Percentiles rank a stretch among this genome's conserved stretches.
Evolutionary conservation across 768 basidiomycete species (phyloP).

Genomic region (Pulveroboletus sp.): DNA sequence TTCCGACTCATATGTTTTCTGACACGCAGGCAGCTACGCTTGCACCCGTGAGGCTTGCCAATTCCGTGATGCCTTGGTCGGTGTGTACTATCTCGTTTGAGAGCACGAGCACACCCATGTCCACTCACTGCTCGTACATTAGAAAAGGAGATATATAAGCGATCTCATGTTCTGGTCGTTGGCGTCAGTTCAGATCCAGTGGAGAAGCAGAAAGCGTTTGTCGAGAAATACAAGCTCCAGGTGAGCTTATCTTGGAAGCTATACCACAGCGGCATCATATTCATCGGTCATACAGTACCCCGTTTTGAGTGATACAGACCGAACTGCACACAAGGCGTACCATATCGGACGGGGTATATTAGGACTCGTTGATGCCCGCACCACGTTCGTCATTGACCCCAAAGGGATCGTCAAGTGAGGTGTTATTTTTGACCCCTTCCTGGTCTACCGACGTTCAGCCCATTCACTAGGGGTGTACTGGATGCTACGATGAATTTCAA

Average conservation of each 20-base stretch:
- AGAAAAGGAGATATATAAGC: slow-evolving; percentile 66
- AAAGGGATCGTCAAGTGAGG: slow-evolving; percentile 62
- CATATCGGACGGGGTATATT: slow-evolving; percentile 62
- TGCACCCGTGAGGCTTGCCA: slow-evolving; percentile 81
- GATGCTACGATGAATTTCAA: slow-evolving; percentile 58
- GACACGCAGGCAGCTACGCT: slow-evolving; percentile 54
- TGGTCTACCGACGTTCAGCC: slow-evolving; percentile 1
- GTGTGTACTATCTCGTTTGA: slow-evolving; percentile 33
- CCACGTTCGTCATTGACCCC: slow-evolving; percentile 73
- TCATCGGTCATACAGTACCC: slow-evolving; percentile 51
- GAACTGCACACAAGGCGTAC: slow-evolving; percentile 59
- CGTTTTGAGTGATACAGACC: slow-evolving; percentile 66
- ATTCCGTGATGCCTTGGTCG: slow-evolving; percentile 73
- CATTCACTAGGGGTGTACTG: slow-evolving; percentile 44
- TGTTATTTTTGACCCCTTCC: not conserved
- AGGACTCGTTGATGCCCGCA: slow-evolving; percentile 59
- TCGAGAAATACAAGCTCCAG: slow-evolving; percentile 61
- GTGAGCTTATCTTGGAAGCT: slow-evolving; percentile 32
- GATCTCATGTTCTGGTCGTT: slow-evolving; percentile 58
- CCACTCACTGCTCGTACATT: not conserved
- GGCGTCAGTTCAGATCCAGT: slow-evolving; percentile 74
- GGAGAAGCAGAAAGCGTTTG: slow-evolving; percentile 69
- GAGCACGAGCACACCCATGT: not conserved
- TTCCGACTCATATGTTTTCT: not conserved
- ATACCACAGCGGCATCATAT: not conserved